Evolutionary conservation across 2,329 filamentous ascomycete genomes (phyloP).

Genomic region (Emericellopsis atlantica): DNA sequence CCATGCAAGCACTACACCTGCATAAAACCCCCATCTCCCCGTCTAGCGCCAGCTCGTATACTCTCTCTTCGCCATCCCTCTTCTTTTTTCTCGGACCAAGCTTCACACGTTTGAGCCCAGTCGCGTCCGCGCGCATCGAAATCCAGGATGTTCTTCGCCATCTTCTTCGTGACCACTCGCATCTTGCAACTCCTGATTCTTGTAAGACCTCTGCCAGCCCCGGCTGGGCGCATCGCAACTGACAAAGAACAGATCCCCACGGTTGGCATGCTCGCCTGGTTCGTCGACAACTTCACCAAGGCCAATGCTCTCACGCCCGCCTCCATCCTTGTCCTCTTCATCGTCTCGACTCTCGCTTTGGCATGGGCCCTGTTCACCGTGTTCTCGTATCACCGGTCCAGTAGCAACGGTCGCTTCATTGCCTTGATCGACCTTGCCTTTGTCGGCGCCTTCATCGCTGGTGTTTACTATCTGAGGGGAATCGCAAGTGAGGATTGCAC

Average conservation of each 20-base stretch:
- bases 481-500: conserved; percentile 56
- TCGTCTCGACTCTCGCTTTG: conserved; percentile 49
- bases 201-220: conserved; percentile 25
- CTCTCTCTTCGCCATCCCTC: no score
- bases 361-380: conserved; percentile 54
- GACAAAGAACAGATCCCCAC: conserved; percentile 38
- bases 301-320: conserved; percentile 46
- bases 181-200: conserved; percentile 50
- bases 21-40: background rate
- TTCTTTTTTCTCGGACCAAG: no score
- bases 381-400: conserved; percentile 53
- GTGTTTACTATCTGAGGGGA: conserved; percentile 44
- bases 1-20: no score
- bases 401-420: conserved; percentile 48
- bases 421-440: conserved; percentile 47
- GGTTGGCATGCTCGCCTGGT: conserved; percentile 56
- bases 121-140: background rate
- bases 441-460: conserved; percentile 51
- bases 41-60: background rate
- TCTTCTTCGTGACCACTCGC: conserved; percentile 51
- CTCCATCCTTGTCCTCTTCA: conserved; percentile 55
- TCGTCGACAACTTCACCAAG: conserved; percentile 46
- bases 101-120: background rate
- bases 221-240: background rate
- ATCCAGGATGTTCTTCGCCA: conserved; percentile 45